Percentiles rank a stretch among this genome's conserved stretches.
These are phyloP conservation scores for Pichia sporocuriosa DNA, from an alignment of 805 yeast genomes.

Conservation along the genomic window DNA sequence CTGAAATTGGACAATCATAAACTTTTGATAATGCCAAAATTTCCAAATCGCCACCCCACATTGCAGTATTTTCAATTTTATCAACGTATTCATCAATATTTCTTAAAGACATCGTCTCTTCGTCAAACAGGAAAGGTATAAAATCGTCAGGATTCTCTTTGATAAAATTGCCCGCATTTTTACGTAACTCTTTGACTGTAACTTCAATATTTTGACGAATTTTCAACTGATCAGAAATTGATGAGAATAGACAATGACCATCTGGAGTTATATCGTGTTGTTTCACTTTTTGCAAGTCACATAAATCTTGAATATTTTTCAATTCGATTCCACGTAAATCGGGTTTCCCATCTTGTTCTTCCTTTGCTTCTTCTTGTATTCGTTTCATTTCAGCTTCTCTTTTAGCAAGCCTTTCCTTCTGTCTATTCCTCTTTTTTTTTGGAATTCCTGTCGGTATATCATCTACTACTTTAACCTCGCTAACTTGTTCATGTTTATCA, in stretches of 20 bases:
- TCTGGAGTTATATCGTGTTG: conserved; percentile 78
- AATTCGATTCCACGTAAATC: conserved; percentile 69
- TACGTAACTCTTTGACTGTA: conserved; percentile 50
- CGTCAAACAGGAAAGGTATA: conserved; percentile 79
- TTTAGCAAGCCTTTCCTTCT: conserved; percentile 73
- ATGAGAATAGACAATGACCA: conserved; percentile 89
- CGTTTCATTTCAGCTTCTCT: conserved; percentile 63
- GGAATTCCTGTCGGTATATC: conserved; percentile 5
- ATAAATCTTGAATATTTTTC: conserved; percentile 51
- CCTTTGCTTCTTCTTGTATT: conserved; percentile 58
- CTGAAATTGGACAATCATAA: conserved; percentile 67
- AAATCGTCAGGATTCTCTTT: conserved; percentile 60
- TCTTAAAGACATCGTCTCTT: conserved; percentile 53
- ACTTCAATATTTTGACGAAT: conserved; percentile 39
- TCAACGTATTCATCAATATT: conserved; percentile 63
- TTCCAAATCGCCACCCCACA: conserved; percentile 97
- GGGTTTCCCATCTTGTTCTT: conserved; percentile 61
- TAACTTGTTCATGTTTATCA: conserved; percentile 19
- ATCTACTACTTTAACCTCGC: conserved; percentile 1
- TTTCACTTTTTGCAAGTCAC: conserved; percentile 41
- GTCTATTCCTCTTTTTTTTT: conserved; percentile 58
- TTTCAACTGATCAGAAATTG: conserved; percentile 70
- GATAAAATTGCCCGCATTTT: conserved; percentile 60
- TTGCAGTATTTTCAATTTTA: conserved; percentile 66
- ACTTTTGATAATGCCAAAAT: conserved; percentile 70